Base-by-base conservation (phyloP, 2,329 filamentous ascomycete species). In the Beauveria sp. region DNA sequence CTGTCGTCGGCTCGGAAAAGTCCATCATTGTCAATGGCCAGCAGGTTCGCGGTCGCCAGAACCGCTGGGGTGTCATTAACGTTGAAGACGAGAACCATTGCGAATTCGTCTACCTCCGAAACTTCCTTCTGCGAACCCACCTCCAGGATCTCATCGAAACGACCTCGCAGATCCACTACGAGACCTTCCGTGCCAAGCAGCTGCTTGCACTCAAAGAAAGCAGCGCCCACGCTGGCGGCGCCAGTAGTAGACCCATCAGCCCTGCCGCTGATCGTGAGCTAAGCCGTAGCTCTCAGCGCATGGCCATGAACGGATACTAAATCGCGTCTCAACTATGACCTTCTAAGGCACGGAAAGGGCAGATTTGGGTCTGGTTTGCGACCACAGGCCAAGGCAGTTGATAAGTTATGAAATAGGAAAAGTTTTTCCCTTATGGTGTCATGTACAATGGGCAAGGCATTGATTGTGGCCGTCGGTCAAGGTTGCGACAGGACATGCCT, bases 161-260 rank as follows among this genome's bases (percentile, higher is more conserved):
- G 37, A 99, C 94, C 53, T 97, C 92, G 69, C 94, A 99, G 82
- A 99, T 97, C 78, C 94, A 99, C 84, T 99, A 99, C 83, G 94
- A 99, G 84, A 96, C 92, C 63, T 99, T 99, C 92, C 92, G 94
- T 78, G 92, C 94, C 71, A 99, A 99, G 87, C 94, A 99, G 79
- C 83, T 99, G 71, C 81, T 99, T 73, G 94, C 94, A 62, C 84
- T 99, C 75, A 99, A 97, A 86, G 94, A 99, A 83, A 96, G 90
- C 83, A 96, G 91, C 73, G 91, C 91, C 68, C 90, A 91, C 67
- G 47, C 40, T 20, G 89, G 87, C 66, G 80, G 86, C 69, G 85
- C 88, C 67, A 94, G 91, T 80, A 74, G 73, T 70, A 85, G 93
- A 75, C 94, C 94, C 72, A 99, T 99, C 81, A 96, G 91, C 75